A percentile compares a stretch with the other conserved stretches of the same genome.
Evolutionary conservation across 1,139 yeast species (phyloP).

Genomic region (Geotrichum reessii): DNA sequence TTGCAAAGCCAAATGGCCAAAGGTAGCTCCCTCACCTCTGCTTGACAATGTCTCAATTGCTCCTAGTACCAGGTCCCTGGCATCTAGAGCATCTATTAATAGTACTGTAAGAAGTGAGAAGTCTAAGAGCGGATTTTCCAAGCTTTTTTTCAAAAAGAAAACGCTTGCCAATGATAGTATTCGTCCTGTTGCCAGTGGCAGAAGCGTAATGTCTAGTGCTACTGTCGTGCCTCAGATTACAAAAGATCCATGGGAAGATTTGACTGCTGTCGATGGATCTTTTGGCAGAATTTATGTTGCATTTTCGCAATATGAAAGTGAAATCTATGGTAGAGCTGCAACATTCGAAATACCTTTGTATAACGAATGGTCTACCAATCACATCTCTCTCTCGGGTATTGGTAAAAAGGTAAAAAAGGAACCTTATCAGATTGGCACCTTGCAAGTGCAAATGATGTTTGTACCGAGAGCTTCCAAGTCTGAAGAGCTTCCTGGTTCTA

Average conservation of each 20-base stretch:
- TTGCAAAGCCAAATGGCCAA: slow-evolving; percentile 54
- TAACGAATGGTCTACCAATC: slow-evolving; percentile 69
- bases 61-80: background rate
- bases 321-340: slow-evolving; percentile 49
- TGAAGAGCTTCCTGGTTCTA: slow-evolving; percentile 51
- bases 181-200: background rate
- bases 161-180: background rate
- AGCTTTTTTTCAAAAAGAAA: slow-evolving; percentile 27
- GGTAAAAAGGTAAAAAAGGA: slow-evolving; percentile 33
- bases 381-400: slow-evolving; percentile 4
- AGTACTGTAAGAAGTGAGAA: slow-evolving; percentile 6
- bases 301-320: slow-evolving; percentile 53
- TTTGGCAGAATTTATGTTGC: slow-evolving; percentile 71
- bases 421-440: slow-evolving; percentile 58
- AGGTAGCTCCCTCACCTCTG: background rate
- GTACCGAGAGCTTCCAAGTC: slow-evolving; percentile 48
- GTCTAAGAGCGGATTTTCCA: slow-evolving; percentile 13
- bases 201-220: background rate
- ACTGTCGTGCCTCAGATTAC: background rate
- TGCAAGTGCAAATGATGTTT: slow-evolving; percentile 66
- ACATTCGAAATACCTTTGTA: slow-evolving; percentile 55
- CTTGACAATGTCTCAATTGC: background rate
- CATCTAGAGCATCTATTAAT: slow-evolving; percentile 1
- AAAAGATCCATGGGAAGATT: slow-evolving; percentile 9
- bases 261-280: slow-evolving; percentile 72